These are phyloP conservation scores for Colletotrichum sp. DNA, from an alignment of 2,329 filamentous ascomycete species.

Conservation along the genomic window DNA sequence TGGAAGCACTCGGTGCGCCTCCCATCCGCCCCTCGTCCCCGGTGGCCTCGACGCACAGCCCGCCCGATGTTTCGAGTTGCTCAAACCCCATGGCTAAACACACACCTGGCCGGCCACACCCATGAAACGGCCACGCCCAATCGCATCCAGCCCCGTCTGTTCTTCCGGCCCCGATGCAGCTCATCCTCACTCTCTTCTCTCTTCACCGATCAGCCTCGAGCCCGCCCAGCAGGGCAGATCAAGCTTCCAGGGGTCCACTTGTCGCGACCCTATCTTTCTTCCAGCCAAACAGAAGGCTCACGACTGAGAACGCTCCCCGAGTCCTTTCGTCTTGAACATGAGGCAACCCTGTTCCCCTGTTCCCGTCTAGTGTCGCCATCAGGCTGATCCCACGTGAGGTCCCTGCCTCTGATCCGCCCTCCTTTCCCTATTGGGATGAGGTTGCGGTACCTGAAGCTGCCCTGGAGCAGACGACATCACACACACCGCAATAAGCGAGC, in stretches of 20 bases:
- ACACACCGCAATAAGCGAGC: not conserved
- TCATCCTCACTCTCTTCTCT: not conserved
- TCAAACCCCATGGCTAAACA: not conserved
- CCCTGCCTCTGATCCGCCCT: slow-evolving; percentile 3
- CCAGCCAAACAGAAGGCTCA: not conserved
- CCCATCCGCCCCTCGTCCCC: not conserved
- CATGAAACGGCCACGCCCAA: slow-evolving; percentile 1
- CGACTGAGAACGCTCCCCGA: not conserved
- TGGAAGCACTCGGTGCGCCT: not conserved
- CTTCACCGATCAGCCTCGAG: not conserved
- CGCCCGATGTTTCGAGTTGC: slow-evolving; percentile 9
- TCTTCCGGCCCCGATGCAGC: not conserved
- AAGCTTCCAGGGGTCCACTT: not conserved
- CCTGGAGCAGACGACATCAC: not conserved
- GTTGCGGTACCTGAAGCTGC: slow-evolving; percentile 18
- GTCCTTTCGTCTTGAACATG: not conserved
- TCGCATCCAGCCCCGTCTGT: not conserved
- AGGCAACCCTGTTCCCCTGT: not conserved
- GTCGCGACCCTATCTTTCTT: not conserved
- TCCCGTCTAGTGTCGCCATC: not conserved
- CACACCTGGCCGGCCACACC: not conserved
- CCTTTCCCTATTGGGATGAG: slow-evolving; percentile 10
- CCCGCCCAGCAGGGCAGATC: not conserved
- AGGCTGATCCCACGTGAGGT: slow-evolving; percentile 1
- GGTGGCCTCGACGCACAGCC: slow-evolving; percentile 4